These are phyloP conservation scores for Tolypocladium sp. DNA, from an alignment of 2,329 filamentous ascomycete species.

Conservation along the genomic window DNA sequence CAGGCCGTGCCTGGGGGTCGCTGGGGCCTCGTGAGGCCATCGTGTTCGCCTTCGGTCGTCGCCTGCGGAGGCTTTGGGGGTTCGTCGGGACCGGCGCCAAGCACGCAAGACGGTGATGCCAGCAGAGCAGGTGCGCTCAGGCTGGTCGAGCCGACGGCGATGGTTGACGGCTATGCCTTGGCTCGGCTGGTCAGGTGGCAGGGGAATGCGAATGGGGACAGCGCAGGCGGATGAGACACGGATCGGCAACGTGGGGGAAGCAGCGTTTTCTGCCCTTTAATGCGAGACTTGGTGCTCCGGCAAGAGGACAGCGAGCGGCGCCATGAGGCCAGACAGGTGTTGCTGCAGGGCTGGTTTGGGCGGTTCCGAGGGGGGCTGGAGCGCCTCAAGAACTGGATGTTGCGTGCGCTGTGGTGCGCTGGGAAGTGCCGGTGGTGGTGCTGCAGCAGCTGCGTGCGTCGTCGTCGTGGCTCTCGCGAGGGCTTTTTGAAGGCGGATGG, in stretches of 20 bases:
- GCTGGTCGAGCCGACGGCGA: not conserved
- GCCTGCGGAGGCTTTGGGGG: not conserved
- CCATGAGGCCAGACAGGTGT: constrained; percentile 3
- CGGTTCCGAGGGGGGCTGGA: not conserved
- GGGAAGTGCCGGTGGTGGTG: not conserved
- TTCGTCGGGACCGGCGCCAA: not conserved
- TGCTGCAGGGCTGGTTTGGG: not conserved
- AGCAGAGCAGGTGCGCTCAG: not conserved
- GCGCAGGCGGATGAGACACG: not conserved
- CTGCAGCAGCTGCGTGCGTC: not conserved
- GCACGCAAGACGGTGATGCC: not conserved
- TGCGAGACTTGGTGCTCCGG: constrained; percentile 6
- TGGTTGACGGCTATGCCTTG: not conserved
- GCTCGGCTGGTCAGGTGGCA: not conserved
- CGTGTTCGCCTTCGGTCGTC: constrained; percentile 1
- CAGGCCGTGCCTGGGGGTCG: constrained; percentile 36
- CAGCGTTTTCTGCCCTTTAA: constrained; percentile 1
- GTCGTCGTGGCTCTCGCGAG: not conserved
- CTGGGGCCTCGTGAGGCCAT: constrained; percentile 34
- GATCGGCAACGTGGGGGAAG: not conserved
- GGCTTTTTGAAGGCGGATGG: not conserved
- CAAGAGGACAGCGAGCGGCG: constrained; percentile 2
- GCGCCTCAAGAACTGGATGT: not conserved
- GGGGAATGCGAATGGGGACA: not conserved
- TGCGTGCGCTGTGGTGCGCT: not conserved